Base-by-base conservation (phyloP, 2,329 filamentous ascomycete species). In the Trichophyton schoenleinii region DNA sequence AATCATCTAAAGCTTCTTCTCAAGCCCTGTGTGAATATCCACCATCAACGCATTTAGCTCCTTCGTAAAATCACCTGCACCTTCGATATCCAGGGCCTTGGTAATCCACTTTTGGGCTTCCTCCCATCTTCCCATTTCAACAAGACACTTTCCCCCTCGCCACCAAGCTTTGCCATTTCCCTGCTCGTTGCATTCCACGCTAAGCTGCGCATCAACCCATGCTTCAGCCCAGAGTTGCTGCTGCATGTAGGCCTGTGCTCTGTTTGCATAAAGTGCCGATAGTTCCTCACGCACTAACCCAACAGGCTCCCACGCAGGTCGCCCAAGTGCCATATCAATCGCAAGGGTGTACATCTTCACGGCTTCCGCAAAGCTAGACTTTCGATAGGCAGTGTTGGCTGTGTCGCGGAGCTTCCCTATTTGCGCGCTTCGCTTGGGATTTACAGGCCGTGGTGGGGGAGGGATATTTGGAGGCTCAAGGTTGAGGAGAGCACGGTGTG, bases 81-180 rank as follows among this genome's bases (percentile, higher is more conserved):
- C 87, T 77, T 95, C 91, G 72, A 91, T 85, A 78, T 96, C 92
- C 62, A 96, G 74, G 0, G 84, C 91, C 70, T 83, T 81, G 66
- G 81, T 81, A 46, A 96, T 81, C 84, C 91, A 95, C 65, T 86
- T 84, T 68, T 80, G 80, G 0, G 91, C 91, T 82, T 97, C 92
- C 61, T 88, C 85, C 69, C 89, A 76, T 63, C 92, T 76, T 0
- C 88, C 87, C 94, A 97, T 97, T 83, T 99, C 94, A 66, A 87
- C 76, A 70, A 97, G 75, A 71, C 90, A 95, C 77, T 85, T 85
- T 8, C 89, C 94, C 64, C 89, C 80, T 64, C 94, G 81, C 87
- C 90, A 96, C 90, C 92, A 97, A 0, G 86, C 91, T 83, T 97
- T 97, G 0, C 89, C 85, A 73, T 99, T 97, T 44, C 87, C 91